Evolutionary conservation across 2,329 filamentous ascomycete genomes (phyloP).

Genomic region (Xylariaceae sp.): DNA sequence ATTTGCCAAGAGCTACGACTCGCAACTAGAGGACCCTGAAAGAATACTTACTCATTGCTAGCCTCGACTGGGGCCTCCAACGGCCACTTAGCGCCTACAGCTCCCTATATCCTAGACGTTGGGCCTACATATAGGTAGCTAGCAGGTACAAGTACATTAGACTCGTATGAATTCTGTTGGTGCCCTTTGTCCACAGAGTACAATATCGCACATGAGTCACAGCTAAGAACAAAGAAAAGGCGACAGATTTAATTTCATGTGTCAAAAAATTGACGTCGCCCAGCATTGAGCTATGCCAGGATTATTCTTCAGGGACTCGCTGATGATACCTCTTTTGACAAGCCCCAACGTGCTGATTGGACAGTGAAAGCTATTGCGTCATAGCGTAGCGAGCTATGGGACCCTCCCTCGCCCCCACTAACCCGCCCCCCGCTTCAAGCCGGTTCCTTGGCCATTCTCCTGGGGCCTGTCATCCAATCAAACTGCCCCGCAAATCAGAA

Average conservation of each 20-base stretch:
- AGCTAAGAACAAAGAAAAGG: too few relatives aligned
- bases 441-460: too few relatives aligned
- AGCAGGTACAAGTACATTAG: not conserved
- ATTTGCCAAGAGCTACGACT: conserved; percentile 6
- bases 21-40: not conserved
- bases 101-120: not conserved
- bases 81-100: conserved; percentile 18
- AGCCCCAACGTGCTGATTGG: conserved; percentile 32
- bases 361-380: conserved; percentile 10
- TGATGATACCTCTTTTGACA: conserved; percentile 34
- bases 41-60: too few relatives aligned
- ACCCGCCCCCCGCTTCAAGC: not conserved
- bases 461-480: conserved; percentile 17
- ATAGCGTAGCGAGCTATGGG: conserved; percentile 1
- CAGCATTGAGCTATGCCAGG: too few relatives aligned
- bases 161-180: not conserved
- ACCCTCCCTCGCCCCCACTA: not conserved
- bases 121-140: not conserved
- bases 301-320: too few relatives aligned
- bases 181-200: not conserved
- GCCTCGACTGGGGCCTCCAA: conserved; percentile 20
- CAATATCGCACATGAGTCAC: not conserved
- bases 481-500: not conserved
- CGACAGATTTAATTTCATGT: too few relatives aligned
- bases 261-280: too few relatives aligned